A percentile compares a stretch with the other conserved stretches of the same genome.
Conservation (phyloP, 495 filamentous ascomycete species). For the Hyphodiscus hymeniophilus region DNA sequence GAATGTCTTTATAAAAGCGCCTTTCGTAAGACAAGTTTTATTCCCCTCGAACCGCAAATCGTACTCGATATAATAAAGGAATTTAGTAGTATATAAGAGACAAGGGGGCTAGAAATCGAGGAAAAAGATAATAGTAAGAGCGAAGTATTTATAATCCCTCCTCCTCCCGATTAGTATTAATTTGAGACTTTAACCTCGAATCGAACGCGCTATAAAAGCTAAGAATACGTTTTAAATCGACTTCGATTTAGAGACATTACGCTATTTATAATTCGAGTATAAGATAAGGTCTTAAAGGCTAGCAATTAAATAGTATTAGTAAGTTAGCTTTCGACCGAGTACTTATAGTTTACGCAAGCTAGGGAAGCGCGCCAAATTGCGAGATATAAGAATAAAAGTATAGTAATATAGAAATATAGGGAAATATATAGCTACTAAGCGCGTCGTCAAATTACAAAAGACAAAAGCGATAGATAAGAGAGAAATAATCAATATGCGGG, state of each 20-base stretch:
- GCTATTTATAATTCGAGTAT: too few relatives aligned
- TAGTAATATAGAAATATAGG: not conserved
- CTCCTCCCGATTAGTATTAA: not conserved
- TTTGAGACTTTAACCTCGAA: too few relatives aligned
- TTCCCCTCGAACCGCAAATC: not conserved
- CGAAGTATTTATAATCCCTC: not conserved
- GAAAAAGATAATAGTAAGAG: not conserved
- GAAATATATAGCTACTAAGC: constrained; percentile 2
- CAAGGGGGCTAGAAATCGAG: not conserved
- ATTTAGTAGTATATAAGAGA: not conserved
- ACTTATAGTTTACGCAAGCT: not conserved
- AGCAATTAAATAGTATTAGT: too few relatives aligned
- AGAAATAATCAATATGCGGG: constrained; percentile 1
- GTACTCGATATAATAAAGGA: not conserved
- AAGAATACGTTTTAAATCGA: too few relatives aligned
- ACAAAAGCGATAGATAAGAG: not conserved
- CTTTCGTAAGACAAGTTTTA: not conserved
- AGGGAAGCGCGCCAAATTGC: not conserved
- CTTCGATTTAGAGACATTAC: too few relatives aligned
- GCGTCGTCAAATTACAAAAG: not conserved
- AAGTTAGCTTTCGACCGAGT: too few relatives aligned
- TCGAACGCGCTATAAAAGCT: too few relatives aligned
- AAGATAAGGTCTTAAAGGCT: too few relatives aligned
- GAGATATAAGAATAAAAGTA: not conserved
- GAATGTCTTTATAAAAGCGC: not conserved